Conservation (phyloP, 768 basidiomycete genomes). For the Hericium rajendrae region DNA sequence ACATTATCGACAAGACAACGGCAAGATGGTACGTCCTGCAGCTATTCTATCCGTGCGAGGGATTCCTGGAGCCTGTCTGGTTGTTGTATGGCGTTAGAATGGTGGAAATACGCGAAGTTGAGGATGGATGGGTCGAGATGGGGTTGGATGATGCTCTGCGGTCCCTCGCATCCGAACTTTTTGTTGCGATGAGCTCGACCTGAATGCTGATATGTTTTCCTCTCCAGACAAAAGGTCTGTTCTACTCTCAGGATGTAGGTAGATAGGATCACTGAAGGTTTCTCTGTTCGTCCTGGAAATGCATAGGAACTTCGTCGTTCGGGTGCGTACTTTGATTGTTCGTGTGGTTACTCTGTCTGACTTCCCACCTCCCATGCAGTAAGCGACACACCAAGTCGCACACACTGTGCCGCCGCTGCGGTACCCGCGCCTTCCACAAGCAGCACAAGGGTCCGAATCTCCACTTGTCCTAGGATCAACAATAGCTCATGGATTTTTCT, state of each 20-base stretch:
- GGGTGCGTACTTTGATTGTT: conserved; percentile 46
- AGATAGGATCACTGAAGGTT: conserved; percentile 11
- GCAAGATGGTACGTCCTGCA: conserved; percentile 36
- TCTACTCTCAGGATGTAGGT: conserved; percentile 9
- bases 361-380: conserved; percentile 34
- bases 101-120: conserved; percentile 14
- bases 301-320: conserved; percentile 91
- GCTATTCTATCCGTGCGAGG: conserved; percentile 9
- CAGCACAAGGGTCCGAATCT: conserved; percentile 85
- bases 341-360: neutral
- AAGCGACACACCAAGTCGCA: conserved; percentile 96
- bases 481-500: neutral
- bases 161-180: conserved; percentile 6
- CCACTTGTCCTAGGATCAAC: neutral
- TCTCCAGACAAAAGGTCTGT: conserved; percentile 72
- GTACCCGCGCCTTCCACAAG: conserved; percentile 91
- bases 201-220: conserved; percentile 10
- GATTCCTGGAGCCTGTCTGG: neutral
- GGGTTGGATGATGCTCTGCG: conserved; percentile 25
- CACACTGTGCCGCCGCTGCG: conserved; percentile 96
- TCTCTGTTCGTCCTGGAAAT: neutral
- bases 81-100: conserved; percentile 1
- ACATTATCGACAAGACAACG: conserved; percentile 26
- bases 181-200: conserved; percentile 10
- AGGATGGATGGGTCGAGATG: conserved; percentile 24